Percentiles rank a stretch among this genome's conserved stretches.
Evolutionary conservation across 2,329 filamentous ascomycete genomes (phyloP).

Genomic region (Pseudogymnoascus sp.): DNA sequence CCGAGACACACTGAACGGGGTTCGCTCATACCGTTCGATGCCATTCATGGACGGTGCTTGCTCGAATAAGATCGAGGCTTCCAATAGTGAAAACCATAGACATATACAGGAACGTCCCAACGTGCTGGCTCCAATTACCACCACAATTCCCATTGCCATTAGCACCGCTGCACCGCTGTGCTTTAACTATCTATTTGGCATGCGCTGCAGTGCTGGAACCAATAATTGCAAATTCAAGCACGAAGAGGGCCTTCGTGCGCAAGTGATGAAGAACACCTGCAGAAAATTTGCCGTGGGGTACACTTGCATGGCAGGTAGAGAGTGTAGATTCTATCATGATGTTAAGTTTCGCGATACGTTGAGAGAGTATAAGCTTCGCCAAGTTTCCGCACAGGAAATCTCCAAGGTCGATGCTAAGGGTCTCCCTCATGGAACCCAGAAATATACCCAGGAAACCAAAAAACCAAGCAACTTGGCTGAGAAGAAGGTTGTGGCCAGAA

Average conservation of each 20-base stretch:
- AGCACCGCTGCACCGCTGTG: not conserved
- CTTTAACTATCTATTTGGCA: not conserved
- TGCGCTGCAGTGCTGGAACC: not conserved
- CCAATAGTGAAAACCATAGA: not conserved
- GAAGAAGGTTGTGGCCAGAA: conserved; percentile 37
- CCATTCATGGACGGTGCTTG: not conserved
- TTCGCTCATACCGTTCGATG: not conserved
- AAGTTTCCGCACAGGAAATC: not conserved
- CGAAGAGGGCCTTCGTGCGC: not conserved
- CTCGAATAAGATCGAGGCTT: not conserved
- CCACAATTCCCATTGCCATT: not conserved
- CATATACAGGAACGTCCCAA: not conserved
- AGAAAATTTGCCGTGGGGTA: not conserved
- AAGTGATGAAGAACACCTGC: not conserved
- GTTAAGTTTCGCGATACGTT: not conserved
- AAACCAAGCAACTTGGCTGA: conserved; percentile 22
- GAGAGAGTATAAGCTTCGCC: not conserved
- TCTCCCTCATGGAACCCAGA: not conserved
- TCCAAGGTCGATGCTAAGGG: not conserved
- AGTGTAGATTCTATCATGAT: not conserved
- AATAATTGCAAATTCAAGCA: not conserved
- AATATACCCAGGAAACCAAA: not conserved
- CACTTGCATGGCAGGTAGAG: not conserved
- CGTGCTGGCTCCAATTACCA: not conserved
- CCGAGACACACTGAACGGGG: not conserved